Evolutionary conservation across 1,284 basidiomycete species (phyloP), one percentile per base, ranked within the genome.

Genomic region (Apiotrichum veenhuisii): DNA sequence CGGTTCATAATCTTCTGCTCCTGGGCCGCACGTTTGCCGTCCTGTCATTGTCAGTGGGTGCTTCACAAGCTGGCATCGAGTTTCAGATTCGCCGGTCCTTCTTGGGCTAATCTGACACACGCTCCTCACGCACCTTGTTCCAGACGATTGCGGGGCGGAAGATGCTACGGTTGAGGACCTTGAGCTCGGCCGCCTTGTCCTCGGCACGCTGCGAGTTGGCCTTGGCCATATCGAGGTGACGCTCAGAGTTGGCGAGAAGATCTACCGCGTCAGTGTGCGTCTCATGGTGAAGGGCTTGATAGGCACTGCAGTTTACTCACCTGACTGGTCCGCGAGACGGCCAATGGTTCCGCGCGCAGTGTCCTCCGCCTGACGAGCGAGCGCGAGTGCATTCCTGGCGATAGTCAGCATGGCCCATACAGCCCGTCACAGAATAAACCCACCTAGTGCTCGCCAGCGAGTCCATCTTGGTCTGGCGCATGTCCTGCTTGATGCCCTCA

Each of bases 341-440:
- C 79, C 80, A 44, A 98, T 78, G 15, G 95, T 99, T 63, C 87
- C 87, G 54, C 88, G 80, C 23, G 91, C 96, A 9, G 90, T 96
- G 77, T 99, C 96, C 76, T 98, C 95, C 1, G 95, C 92, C 76
- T 98, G 92, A 17, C 89, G 82, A 23, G 94, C 95, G 72, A 98
- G 82, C 50, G 92, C 84, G 49, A 99, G 82, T 3, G 95, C 94
- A 77, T 98, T 98, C 54, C 77, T 76, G 40, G 8, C 8, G 53
- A 37, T 36, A 52, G 59, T 23, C n/a, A n/a, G 43, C 25, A 22
- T 20, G 18, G 18, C 36, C 23, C 54, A 43, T 22, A 18, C 18
- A 25, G 27, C 38, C 40, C 10, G 4, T n/a, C 1, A 12, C 18
- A 25, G 22, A 18, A 34, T 8, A 27, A 10, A 64, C 74, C 49